Base-by-base conservation (phyloP, 164 flowering plant genomes). In the Houttuynia cordata region DNA sequence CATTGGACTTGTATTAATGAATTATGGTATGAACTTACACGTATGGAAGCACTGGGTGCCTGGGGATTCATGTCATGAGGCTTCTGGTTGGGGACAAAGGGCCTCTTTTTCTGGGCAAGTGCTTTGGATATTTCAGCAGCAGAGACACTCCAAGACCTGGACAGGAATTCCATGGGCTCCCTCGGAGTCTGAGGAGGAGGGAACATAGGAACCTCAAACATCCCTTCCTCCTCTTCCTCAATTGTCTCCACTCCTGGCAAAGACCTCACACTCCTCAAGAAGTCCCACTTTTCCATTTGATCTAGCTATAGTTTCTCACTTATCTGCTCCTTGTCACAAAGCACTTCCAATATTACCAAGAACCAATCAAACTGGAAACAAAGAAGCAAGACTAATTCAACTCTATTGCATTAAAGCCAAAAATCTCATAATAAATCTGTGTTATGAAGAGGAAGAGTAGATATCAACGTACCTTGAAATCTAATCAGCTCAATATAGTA, bases 101-200 rank as follows among this genome's bases (percentile, higher is more conserved):
- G 75, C 24, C 76, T 78, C 59, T 83, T 79, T 23, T 81, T 83
- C 22, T 76, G 74, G 60, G 86, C 79, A 20, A 93, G 79, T 56
- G 94, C 96, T 70, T 81, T 83, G 8, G 96, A 78, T 53, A 93
- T 75, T 68, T 93, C 96, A 1, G 79, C 65, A 55, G 97, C 90
- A 19, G 98, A 93, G 42, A 83, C 75, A 67, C 94, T 87, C 98
- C 97, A 89, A 12, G 97, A 90, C 67, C 98, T 81, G 0, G 97
- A 78, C 54, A 89, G 74, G 73, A 89, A 93, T 66, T 89, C 97
- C 86, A 93, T 86, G 12, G 96, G 90, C 75, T 93, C 98, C 15
- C 71, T 81, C 10, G 96, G 97, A 49, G 98, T 93, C 61, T 81
- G 78, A n/a, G 97, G 97, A 40, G 82, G 88, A 57, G 89, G 80